Conservation (phyloP, 1,284 basidiomycete genomes). For the Cutaneotrichosporon mucoides region DNA sequence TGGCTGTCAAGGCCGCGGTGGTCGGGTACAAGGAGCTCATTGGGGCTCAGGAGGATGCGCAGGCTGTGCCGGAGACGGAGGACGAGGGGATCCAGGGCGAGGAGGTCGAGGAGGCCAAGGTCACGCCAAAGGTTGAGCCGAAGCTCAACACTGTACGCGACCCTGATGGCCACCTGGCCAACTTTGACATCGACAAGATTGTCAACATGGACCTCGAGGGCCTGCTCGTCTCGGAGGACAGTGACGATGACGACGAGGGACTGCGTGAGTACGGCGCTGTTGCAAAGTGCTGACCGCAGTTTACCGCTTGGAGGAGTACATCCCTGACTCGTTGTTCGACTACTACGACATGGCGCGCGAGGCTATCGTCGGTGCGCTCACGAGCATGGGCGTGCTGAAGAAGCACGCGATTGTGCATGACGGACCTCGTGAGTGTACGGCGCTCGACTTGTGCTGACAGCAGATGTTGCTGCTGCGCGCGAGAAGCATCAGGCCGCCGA, state of each 20-base stretch:
- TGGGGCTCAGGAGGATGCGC: constrained; percentile 41
- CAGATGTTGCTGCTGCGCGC: constrained; percentile 54
- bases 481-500: constrained; percentile 54
- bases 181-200: constrained; percentile 12
- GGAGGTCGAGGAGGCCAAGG: constrained; percentile 24
- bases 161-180: constrained; percentile 16
- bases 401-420: constrained; percentile 22
- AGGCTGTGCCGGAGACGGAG: constrained; percentile 19
- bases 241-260: constrained; percentile 20
- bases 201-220: constrained; percentile 15
- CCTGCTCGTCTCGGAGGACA: constrained; percentile 10
- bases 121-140: neutral
- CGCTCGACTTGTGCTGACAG: constrained; percentile 42
- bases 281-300: constrained; percentile 54
- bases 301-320: constrained; percentile 74
- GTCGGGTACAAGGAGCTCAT: constrained; percentile 85
- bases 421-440: constrained; percentile 34
- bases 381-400: constrained; percentile 12
- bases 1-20: constrained; percentile 96
- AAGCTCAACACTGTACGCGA: constrained; percentile 13
- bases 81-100: constrained; percentile 35
- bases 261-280: constrained; percentile 17
- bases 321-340: constrained; percentile 76
- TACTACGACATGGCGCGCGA: constrained; percentile 70
- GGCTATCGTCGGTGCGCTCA: constrained; percentile 58